These are phyloP conservation scores for Neoboletus magnificus DNA, from an alignment of 768 basidiomycete species.

Conservation along the genomic window DNA sequence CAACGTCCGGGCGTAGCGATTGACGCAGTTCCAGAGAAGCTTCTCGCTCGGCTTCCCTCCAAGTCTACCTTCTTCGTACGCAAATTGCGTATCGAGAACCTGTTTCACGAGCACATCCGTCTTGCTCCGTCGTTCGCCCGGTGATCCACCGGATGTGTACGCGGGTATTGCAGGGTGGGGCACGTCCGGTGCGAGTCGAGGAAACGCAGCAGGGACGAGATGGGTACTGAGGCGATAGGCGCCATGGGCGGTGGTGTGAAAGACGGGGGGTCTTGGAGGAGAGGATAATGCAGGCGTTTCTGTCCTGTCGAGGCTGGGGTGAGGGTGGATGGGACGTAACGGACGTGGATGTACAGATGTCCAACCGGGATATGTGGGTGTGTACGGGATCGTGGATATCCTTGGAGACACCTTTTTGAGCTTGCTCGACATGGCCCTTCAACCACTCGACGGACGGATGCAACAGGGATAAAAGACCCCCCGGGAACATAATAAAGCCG, in stretches of 20 bases:
- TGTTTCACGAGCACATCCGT: constrained; percentile 15
- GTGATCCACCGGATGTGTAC: background rate
- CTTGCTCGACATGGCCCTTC: background rate
- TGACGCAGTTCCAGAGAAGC: constrained; percentile 66
- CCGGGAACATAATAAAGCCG: background rate
- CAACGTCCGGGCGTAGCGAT: constrained; percentile 53
- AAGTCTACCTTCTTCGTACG: constrained; percentile 18
- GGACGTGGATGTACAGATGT: constrained; percentile 21
- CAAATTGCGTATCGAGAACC: constrained; percentile 13
- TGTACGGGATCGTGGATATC: constrained; percentile 18
- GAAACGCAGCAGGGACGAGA: constrained; percentile 29
- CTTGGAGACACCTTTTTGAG: background rate
- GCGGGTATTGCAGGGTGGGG: constrained; percentile 22
- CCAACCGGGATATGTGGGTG: constrained; percentile 19
- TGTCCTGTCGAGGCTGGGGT: constrained; percentile 7
- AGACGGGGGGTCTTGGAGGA: constrained; percentile 15
- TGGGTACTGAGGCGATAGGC: constrained; percentile 28
- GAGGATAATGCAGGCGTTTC: constrained; percentile 19
- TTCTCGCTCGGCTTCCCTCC: constrained; percentile 17
- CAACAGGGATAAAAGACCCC: background rate
- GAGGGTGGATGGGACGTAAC: constrained; percentile 9
- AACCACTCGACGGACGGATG: background rate
- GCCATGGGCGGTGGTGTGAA: constrained; percentile 17
- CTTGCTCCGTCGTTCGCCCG: constrained; percentile 10
- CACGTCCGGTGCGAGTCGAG: constrained; percentile 21